Conservation (phyloP, 192 early-diverging fungal species). For the Dispira simplex region DNA sequence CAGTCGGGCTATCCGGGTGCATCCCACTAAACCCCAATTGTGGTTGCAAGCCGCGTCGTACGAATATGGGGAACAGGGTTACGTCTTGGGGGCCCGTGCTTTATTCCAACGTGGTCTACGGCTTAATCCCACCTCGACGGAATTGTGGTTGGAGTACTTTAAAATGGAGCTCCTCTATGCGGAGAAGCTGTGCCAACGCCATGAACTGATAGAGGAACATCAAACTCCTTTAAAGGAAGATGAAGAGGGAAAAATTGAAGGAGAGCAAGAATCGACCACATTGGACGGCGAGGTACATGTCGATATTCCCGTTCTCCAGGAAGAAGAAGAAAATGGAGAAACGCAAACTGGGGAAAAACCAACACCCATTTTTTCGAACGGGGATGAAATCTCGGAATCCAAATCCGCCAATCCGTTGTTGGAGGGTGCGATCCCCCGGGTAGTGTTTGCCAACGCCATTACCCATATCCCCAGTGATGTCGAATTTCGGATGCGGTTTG, state of each 20-base stretch:
- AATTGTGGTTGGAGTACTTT: constrained; percentile 90
- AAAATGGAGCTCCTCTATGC: constrained; percentile 79
- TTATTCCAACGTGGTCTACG: constrained; percentile 77
- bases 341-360: not conserved
- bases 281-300: constrained; percentile 23
- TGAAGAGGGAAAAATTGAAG: too few relatives aligned
- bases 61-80: constrained; percentile 73
- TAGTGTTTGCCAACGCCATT: constrained; percentile 72
- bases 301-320: constrained; percentile 35
- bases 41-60: constrained; percentile 87
- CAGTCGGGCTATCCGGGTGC: constrained; percentile 70
- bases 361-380: too few relatives aligned
- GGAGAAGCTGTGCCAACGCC: constrained; percentile 68
- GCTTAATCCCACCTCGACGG: constrained; percentile 49
- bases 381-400: too few relatives aligned
- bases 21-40: constrained; percentile 63
- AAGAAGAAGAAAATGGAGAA: constrained; percentile 28
- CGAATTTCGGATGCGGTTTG: constrained; percentile 55
- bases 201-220: constrained; percentile 12
- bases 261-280: constrained; percentile 13
- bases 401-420: constrained; percentile 20
- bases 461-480: constrained; percentile 52
- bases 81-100: constrained; percentile 60
- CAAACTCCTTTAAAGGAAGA: too few relatives aligned
- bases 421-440: constrained; percentile 53